Evolutionary conservation across 495 filamentous ascomycete genomes (phyloP).

Genomic region (Aspergillus diversus): DNA sequence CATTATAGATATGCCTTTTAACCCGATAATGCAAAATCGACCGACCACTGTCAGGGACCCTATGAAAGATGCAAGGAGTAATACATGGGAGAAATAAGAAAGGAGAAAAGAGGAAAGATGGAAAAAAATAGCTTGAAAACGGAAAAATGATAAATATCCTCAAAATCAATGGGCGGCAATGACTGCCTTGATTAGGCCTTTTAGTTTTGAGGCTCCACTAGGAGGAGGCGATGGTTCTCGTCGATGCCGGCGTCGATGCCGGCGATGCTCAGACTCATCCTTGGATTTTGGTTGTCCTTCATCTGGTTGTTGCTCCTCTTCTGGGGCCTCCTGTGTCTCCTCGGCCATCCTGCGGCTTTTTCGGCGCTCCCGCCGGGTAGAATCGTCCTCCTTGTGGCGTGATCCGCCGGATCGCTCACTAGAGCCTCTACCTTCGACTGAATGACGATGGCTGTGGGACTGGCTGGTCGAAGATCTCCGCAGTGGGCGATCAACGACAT

Average conservation of each 20-base stretch:
- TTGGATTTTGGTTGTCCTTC: conserved; percentile 18
- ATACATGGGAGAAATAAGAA: not conserved
- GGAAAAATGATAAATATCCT: conserved; percentile 10
- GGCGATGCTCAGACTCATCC: conserved; percentile 30
- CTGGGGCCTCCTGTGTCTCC: not conserved
- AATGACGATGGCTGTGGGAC: conserved; percentile 38
- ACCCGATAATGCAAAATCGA: too few relatives aligned
- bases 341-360: conserved; percentile 1
- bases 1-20: too few relatives aligned
- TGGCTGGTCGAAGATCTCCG: conserved; percentile 38
- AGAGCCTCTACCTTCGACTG: conserved; percentile 34
- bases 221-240: conserved; percentile 40
- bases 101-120: conserved; percentile 11
- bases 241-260: conserved; percentile 37
- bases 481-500: conserved; percentile 28
- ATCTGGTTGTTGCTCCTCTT: conserved; percentile 16
- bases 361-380: conserved; percentile 20
- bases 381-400: conserved; percentile 26
- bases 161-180: conserved; percentile 38
- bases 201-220: conserved; percentile 39
- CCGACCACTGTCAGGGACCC: too few relatives aligned
- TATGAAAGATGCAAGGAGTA: not conserved
- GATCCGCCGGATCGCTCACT: conserved; percentile 37
- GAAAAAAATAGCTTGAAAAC: not conserved
- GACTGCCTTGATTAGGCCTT: conserved; percentile 39